A percentile compares a stretch with the other conserved stretches of the same genome.
Evolutionary conservation across 495 filamentous ascomycete genomes (phyloP).

Genomic region (Aspergillus conjunctus): DNA sequence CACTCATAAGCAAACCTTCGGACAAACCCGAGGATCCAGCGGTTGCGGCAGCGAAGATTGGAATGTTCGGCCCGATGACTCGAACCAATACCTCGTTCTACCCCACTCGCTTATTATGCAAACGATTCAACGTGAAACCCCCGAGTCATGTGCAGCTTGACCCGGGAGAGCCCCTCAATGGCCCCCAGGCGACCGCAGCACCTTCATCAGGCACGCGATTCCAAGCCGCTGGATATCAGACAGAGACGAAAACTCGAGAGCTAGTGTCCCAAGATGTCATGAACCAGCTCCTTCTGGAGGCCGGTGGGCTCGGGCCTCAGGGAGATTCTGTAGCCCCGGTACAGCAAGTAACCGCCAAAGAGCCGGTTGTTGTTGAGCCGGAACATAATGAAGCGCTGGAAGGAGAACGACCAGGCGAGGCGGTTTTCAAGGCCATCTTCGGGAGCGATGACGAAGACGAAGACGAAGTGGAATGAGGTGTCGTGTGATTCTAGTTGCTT

Average conservation of each 20-base stretch:
- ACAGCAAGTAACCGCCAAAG: slow-evolving; percentile 17
- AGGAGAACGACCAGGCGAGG: slow-evolving; percentile 76
- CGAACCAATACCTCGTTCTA: slow-evolving; percentile 70
- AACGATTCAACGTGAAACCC: slow-evolving; percentile 83
- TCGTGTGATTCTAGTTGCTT: background rate
- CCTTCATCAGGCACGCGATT: slow-evolving; percentile 33
- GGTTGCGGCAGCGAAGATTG: slow-evolving; percentile 82
- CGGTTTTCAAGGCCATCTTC: slow-evolving; percentile 93
- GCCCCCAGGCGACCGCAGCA: slow-evolving; percentile 20
- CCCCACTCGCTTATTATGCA: slow-evolving; percentile 84
- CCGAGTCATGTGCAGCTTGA: slow-evolving; percentile 71
- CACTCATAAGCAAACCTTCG: slow-evolving; percentile 56
- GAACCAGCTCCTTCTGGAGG: slow-evolving; percentile 40
- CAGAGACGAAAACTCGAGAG: slow-evolving; percentile 34
- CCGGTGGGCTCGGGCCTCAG: slow-evolving; percentile 20
- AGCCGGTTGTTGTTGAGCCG: slow-evolving; percentile 60
- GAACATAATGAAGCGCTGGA: slow-evolving; percentile 87
- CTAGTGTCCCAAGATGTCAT: slow-evolving; percentile 47
- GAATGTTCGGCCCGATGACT: slow-evolving; percentile 92
- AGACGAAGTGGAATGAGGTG: slow-evolving; percentile 42
- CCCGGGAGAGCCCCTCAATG: slow-evolving; percentile 38
- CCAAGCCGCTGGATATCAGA: slow-evolving; percentile 41
- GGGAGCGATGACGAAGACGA: slow-evolving; percentile 83
- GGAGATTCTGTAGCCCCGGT: slow-evolving; percentile 18
- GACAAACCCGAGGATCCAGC: slow-evolving; percentile 76